Evolutionary conservation across 768 basidiomycete genomes (phyloP), one percentile per base, ranked within the genome.

Genomic region (Porphyrellus cyaneotinctus): DNA sequence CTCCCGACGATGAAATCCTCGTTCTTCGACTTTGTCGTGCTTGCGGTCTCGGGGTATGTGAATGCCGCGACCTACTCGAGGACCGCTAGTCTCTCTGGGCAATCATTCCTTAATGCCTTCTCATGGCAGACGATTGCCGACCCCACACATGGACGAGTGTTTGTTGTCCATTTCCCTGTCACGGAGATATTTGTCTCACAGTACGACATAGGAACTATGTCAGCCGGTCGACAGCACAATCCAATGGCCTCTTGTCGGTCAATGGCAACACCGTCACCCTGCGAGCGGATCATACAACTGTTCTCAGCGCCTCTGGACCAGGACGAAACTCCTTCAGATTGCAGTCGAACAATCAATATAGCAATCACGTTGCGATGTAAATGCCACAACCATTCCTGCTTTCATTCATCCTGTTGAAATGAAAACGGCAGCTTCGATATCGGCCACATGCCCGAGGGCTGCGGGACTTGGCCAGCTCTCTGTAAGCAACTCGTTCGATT

Each of bases 161-260:
- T 55, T 23, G 68, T 49, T 31, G 7, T 24, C 23, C 2, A 5
- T 14, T 10, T 17, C 26, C 28, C 22, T 1, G 49, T 23, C 13
- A 17, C 26, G 13, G 7, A 12, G 1, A 9, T 9, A 23, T 17
- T 47, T 8, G 15, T 43, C 47, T 59, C 14, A 56, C 20, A 6
- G 12, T 20, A 23, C 23, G 35, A 30, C 20, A 2, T 35, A 78
- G 74, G 33, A 72, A 74, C 52, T 80, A 80, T 52, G 75, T 81
- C 50, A 57, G 62, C 54, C 66, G 76, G 49, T 64, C 66, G 2
- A 82, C 80, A 0, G 85, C 87, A 0, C 53, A 72, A 23, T 67
- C 70, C 13, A 64, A 76, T 44, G 85, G 87, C 58, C 63, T 89
- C 44, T 85, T 83, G 3, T 84, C 72, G 53, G 73, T 83, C 4